Evolutionary conservation across 768 basidiomycete species (phyloP).

Genomic region (Krasilnikovozyma curviuscula): DNA sequence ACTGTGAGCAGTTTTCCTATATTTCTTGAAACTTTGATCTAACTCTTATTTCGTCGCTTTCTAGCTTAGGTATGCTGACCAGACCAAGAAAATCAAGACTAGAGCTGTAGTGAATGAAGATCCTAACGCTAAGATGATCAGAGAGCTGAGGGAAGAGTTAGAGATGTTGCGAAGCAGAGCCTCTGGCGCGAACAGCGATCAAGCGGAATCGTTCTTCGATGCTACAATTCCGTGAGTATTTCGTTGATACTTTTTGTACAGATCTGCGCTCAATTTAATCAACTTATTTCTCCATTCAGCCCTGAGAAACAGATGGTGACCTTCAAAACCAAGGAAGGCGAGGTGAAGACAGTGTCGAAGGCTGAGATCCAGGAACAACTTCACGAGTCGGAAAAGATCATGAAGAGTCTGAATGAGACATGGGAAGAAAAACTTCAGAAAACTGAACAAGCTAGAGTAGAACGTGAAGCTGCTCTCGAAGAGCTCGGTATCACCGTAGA

Average conservation of each 20-base stretch:
- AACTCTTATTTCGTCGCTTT: background rate
- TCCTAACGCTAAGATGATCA: slow-evolving; percentile 94
- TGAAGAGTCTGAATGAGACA: slow-evolving; percentile 81
- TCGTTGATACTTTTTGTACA: too few relatives aligned
- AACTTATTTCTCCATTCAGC: background rate
- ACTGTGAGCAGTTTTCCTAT: slow-evolving; percentile 2
- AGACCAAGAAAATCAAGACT: slow-evolving; percentile 99
- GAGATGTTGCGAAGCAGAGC: slow-evolving; percentile 41
- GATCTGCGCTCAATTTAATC: background rate
- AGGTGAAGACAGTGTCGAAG: slow-evolving; percentile 86
- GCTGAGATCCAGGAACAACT: slow-evolving; percentile 94
- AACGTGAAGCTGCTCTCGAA: slow-evolving; percentile 91
- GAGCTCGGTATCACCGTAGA: slow-evolving; percentile 95
- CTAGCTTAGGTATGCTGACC: slow-evolving; percentile 88
- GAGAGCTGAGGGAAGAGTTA: slow-evolving; percentile 95
- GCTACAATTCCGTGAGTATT: slow-evolving; percentile 45
- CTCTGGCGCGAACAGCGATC: slow-evolving; percentile 48
- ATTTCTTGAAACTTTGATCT: background rate
- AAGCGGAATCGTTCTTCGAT: slow-evolving; percentile 35
- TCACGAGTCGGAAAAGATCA: slow-evolving; percentile 52
- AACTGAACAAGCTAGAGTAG: slow-evolving; percentile 36
- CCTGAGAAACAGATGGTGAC: slow-evolving; percentile 90
- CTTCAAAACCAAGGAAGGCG: slow-evolving; percentile 79
- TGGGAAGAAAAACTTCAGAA: slow-evolving; percentile 51
- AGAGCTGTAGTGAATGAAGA: slow-evolving; percentile 99